Evolutionary conservation across 495 filamentous ascomycete genomes (phyloP).

Genomic region (Patellaria atrata): DNA sequence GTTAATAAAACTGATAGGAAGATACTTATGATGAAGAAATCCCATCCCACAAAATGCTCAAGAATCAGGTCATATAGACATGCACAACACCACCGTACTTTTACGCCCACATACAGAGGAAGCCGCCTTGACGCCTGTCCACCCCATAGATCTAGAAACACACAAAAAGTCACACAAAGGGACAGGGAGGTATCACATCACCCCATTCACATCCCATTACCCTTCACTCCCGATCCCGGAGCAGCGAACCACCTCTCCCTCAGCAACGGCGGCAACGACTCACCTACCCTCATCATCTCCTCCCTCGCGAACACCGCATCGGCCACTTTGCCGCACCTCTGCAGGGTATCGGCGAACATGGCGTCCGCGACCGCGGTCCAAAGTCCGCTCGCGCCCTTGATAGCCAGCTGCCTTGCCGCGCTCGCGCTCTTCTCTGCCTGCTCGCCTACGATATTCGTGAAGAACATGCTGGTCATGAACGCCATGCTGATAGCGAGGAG

Average conservation of each 20-base stretch:
- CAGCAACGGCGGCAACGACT: conserved; percentile 14
- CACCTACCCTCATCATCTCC: conserved; percentile 12
- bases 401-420: conserved; percentile 59
- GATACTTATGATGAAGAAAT: too few species aligned
- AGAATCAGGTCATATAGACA: too few species aligned
- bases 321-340: conserved; percentile 50
- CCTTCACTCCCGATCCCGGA: too few species aligned
- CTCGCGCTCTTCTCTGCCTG: conserved; percentile 80
- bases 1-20: too few species aligned
- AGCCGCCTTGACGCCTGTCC: too few species aligned
- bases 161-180: too few species aligned
- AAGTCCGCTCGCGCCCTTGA: conserved; percentile 56
- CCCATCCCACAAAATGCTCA: too few species aligned
- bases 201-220: too few species aligned
- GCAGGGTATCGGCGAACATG: conserved; percentile 60
- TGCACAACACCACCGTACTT: too few species aligned
- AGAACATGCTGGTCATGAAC: conserved; percentile 76
- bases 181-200: too few species aligned
- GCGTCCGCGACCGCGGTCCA: conserved; percentile 79
- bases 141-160: too few species aligned
- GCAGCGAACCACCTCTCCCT: conserved; percentile 1
- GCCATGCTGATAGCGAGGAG: conserved; percentile 68
- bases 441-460: conserved; percentile 70
- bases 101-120: too few species aligned
- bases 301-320: conserved; percentile 38